Percentiles rank a stretch among this genome's conserved stretches.
Conservation (phyloP, 148 eudicot species). For the Pouteria glomerata region DNA sequence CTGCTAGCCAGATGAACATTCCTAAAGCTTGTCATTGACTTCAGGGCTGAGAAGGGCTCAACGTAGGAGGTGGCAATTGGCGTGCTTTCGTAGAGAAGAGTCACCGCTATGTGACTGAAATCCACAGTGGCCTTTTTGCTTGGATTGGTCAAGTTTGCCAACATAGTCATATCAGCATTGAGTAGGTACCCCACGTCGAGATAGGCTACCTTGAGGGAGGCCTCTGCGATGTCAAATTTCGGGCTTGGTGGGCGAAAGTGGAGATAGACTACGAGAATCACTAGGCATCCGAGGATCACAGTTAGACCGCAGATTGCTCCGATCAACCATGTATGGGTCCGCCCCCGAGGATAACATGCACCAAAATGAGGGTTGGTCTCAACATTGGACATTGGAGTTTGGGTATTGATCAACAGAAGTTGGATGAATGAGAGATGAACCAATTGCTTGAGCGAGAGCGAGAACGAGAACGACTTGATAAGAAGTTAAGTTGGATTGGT, state of each 20-base stretch:
- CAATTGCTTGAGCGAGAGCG: not conserved
- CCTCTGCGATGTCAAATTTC: conserved; percentile 51
- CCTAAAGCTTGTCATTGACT: conserved; percentile 26
- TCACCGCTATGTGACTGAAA: conserved; percentile 47
- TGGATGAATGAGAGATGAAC: not conserved
- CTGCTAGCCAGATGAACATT: conserved; percentile 60
- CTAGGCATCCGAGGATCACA: conserved; percentile 59
- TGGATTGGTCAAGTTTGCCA: conserved; percentile 75
- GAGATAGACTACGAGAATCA: conserved; percentile 67
- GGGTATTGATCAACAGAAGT: not conserved
- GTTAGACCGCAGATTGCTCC: conserved; percentile 58
- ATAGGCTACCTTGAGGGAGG: conserved; percentile 67
- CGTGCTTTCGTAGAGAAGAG: conserved; percentile 34
- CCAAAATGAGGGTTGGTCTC: conserved; percentile 68
- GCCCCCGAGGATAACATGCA: conserved; percentile 20
- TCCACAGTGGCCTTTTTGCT: conserved; percentile 61
- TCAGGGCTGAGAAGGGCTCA: conserved; percentile 46
- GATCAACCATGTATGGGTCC: conserved; percentile 51
- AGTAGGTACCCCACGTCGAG: conserved; percentile 76
- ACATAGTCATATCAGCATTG: conserved; percentile 62
- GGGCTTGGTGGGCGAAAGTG: conserved; percentile 62
- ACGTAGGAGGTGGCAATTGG: conserved; percentile 55
- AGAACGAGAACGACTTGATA: conserved; percentile 11
- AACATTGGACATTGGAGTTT: conserved; percentile 31
- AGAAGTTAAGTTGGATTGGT: conserved; percentile 26